Evolutionary conservation across 108 stramenopile genomes (phyloP).

Genomic region (Pseudonitzschia pungens): DNA sequence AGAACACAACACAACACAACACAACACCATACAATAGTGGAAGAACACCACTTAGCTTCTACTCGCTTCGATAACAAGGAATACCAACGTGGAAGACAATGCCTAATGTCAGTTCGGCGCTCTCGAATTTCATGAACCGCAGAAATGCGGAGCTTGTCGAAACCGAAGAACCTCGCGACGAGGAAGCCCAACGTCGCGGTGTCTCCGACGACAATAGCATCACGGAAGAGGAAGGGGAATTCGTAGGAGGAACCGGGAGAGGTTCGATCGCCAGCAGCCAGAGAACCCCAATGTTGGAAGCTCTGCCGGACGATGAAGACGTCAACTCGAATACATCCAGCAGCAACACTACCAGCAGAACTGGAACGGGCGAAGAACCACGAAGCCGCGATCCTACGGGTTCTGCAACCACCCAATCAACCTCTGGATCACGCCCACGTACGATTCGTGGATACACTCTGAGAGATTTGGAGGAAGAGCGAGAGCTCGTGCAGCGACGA

Average conservation of each 20-base stretch:
- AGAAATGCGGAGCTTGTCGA: conserved; percentile 14
- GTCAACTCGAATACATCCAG: conserved; percentile 4
- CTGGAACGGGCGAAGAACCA: neutral
- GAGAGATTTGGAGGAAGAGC: conserved; percentile 61
- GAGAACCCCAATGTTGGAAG: neutral
- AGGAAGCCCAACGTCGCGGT: neutral
- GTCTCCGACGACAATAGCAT: conserved; percentile 7
- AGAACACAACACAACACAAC: neutral
- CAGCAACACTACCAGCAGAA: neutral
- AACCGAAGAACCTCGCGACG: conserved; percentile 15
- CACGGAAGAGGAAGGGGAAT: conserved; percentile 13
- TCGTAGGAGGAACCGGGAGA: neutral
- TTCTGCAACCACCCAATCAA: neutral
- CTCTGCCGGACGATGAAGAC: conserved; percentile 12
- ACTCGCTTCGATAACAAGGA: conserved; percentile 1
- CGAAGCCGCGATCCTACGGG: neutral
- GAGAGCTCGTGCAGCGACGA: conserved; percentile 67
- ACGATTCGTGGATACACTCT: conserved; percentile 28
- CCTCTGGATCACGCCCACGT: neutral
- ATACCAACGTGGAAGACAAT: neutral
- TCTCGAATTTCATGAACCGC: conserved; percentile 10
- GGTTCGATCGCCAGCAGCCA: neutral
- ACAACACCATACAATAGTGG: too few relatives aligned
- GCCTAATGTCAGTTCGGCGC: neutral
- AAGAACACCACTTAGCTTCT: neutral